A percentile compares a stretch with the other conserved stretches of the same genome.
phyloP scores from a whole-genome alignment of 352 stramenopile species.

The Pythium plurisporium region DNA sequence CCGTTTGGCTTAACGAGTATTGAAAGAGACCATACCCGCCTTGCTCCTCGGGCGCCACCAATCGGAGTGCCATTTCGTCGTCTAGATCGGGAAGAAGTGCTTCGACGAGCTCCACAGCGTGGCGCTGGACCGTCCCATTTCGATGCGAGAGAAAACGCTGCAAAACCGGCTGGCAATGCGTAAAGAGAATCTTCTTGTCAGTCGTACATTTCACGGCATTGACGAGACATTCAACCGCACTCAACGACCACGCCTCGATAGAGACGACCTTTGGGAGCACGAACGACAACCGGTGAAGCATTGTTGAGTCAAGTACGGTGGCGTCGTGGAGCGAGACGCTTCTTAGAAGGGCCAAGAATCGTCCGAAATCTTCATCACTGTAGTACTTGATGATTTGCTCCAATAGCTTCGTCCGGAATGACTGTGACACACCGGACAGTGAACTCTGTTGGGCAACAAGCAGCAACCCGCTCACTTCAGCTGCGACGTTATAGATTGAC shows the following conservation, averaged over 20 bases:
- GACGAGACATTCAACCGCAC: constrained; percentile 39
- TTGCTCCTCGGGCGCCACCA: constrained; percentile 20
- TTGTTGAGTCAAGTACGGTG: constrained; percentile 52
- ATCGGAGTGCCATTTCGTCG: constrained; percentile 23
- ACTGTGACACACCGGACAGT: not conserved
- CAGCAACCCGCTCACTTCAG: constrained; percentile 58
- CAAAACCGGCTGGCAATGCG: constrained; percentile 41
- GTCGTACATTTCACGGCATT: constrained; percentile 38
- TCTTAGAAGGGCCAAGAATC: constrained; percentile 57
- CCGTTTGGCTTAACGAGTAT: constrained; percentile 31
- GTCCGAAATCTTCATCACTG: constrained; percentile 57
- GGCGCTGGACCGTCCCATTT: constrained; percentile 41
- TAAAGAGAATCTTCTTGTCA: constrained; percentile 40
- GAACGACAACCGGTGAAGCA: constrained; percentile 67
- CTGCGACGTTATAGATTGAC: constrained; percentile 54
- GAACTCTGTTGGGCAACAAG: constrained; percentile 13
- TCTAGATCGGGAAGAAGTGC: constrained; percentile 32
- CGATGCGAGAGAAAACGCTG: constrained; percentile 51
- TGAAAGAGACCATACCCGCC: constrained; percentile 40
- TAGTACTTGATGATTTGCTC: constrained; percentile 48
- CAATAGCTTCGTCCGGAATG: constrained; percentile 34
- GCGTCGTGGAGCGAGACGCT: constrained; percentile 59
- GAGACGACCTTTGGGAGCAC: constrained; percentile 53
- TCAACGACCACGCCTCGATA: constrained; percentile 55
- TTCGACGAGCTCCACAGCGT: constrained; percentile 37